These are phyloP conservation scores for Pythium dissimile DNA, from an alignment of 352 stramenopile species.

Conservation along the genomic window DNA sequence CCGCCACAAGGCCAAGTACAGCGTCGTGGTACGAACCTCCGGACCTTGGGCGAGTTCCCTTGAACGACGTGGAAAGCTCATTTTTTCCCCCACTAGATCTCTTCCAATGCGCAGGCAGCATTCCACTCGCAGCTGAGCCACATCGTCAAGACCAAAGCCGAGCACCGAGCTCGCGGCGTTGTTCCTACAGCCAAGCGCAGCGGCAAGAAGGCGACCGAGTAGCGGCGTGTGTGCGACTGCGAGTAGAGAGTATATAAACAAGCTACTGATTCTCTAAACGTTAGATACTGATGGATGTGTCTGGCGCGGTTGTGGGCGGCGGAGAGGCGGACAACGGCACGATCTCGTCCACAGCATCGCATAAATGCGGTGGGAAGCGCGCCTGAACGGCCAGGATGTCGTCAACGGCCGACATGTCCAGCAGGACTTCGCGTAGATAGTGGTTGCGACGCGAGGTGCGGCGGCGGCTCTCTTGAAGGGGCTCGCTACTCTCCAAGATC, in stretches of 20 bases:
- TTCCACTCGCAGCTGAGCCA: constrained; percentile 72
- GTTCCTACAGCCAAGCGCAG: constrained; percentile 23
- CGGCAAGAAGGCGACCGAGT: constrained; percentile 63
- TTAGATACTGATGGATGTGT: constrained; percentile 3
- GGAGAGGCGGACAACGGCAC: constrained; percentile 40
- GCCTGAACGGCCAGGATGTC: constrained; percentile 23
- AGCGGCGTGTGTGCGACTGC: constrained; percentile 20
- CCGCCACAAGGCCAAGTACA: constrained; percentile 86
- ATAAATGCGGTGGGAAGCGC: not conserved
- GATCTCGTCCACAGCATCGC: constrained; percentile 42
- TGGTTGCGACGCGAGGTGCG: constrained; percentile 66
- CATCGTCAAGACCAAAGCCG: constrained; percentile 68
- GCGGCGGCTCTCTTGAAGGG: constrained; percentile 53
- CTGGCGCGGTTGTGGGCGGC: not conserved
- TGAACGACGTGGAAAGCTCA: too few relatives aligned
- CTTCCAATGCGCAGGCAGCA: constrained; percentile 42
- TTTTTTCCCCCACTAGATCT: too few relatives aligned
- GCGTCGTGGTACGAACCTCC: constrained; percentile 64
- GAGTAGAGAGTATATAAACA: not conserved
- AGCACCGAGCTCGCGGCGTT: constrained; percentile 32
- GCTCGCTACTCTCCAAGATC: constrained; percentile 41
- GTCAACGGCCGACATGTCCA: constrained; percentile 66
- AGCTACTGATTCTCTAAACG: too few relatives aligned
- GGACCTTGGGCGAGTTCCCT: too few relatives aligned
- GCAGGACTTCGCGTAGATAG: constrained; percentile 71